Evolutionary conservation across 2,329 filamentous ascomycete species (phyloP).

Genomic region (Fusarium sp.): DNA sequence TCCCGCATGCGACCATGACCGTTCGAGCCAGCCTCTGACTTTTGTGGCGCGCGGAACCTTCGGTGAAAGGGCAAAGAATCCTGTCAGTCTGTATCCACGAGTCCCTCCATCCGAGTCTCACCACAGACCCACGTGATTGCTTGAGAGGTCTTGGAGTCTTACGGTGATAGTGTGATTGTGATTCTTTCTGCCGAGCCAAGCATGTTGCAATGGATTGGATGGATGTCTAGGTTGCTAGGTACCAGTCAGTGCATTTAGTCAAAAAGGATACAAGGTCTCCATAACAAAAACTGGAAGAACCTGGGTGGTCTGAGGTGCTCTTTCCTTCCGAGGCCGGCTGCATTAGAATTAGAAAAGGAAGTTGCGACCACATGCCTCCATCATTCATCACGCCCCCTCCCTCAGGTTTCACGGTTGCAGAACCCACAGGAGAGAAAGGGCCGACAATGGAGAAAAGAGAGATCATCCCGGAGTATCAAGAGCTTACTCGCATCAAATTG

Average conservation of each 20-base stretch:
- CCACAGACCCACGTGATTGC: slow-evolving; percentile 39
- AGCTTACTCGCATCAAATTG: neutral
- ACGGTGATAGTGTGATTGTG: slow-evolving; percentile 25
- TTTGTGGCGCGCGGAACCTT: slow-evolving; percentile 12
- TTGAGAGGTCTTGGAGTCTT: slow-evolving; percentile 30
- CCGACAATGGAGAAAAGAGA: slow-evolving; percentile 7
- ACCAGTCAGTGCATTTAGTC: neutral
- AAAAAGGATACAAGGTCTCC: neutral
- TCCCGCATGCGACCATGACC: slow-evolving; percentile 25
- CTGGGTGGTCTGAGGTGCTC: slow-evolving; percentile 11
- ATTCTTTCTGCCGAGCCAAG: slow-evolving; percentile 22
- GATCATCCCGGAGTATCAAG: neutral
- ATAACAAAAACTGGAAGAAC: neutral
- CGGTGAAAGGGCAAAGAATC: slow-evolving; percentile 6
- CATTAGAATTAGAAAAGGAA: slow-evolving; percentile 24
- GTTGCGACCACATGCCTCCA: slow-evolving; percentile 14
- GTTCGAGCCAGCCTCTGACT: slow-evolving; percentile 20
- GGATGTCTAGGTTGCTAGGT: neutral
- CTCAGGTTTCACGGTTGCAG: slow-evolving; percentile 9
- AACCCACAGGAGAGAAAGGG: neutral
- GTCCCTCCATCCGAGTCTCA: slow-evolving; percentile 26
- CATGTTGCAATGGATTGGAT: neutral
- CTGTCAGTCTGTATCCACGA: slow-evolving; percentile 11
- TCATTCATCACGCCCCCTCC: slow-evolving; percentile 2
- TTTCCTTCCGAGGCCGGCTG: slow-evolving; percentile 28